Evolutionary conservation across 176 grass and related monocot genomes (phyloP), one percentile per base, ranked within the genome.

Genomic region (Musa troglodytarum): DNA sequence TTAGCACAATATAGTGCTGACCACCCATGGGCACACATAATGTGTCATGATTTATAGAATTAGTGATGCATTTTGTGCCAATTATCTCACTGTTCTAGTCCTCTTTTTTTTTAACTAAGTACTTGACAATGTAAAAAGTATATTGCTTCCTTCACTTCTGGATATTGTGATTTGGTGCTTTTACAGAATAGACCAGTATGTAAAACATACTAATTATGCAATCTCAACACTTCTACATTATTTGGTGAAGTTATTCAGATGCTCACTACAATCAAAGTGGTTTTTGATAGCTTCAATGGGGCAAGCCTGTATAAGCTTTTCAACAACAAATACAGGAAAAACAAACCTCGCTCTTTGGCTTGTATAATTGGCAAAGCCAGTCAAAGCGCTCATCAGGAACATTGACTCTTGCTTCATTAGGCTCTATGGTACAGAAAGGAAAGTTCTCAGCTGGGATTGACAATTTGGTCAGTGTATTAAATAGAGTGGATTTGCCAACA

Each of bases 401-500:
- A 81, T 87, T 82, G 52, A 93, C 85, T 26, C 95, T 86, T 19
- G 95, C 95, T 66, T 93, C 95, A 83, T 98, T 93, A 81, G 95
- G 90, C 29, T 98, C 88, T 69, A 98, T 98, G 76, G 95, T 98
- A 78, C 95, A 98, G 68, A 98, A 98, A 55, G 95, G 95, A 78
- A 98, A 98, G 54, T 98, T 98, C 82, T 98, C 95, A 7, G 95
- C 95, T 57, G 95, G 90, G 11, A 98, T 98, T 68, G 95, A 82
- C 51, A 98, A 76, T 79, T 98, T 98, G 8, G 95, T 98, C 53
- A 98, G 86, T 58, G 92, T 93, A 81, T 98, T 98, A 71, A 98
- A 98, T 25, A 98, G 81, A 58, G 95, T 98, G 80, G 95, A 98
- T 83, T 98, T 93, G 49, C 95, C 95, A 82, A 98, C 95, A 88